A percentile compares a stretch with the other conserved stretches of the same genome.
phyloP scores from a whole-genome alignment of 768 basidiomycete species.

The Boletales sp. region DNA sequence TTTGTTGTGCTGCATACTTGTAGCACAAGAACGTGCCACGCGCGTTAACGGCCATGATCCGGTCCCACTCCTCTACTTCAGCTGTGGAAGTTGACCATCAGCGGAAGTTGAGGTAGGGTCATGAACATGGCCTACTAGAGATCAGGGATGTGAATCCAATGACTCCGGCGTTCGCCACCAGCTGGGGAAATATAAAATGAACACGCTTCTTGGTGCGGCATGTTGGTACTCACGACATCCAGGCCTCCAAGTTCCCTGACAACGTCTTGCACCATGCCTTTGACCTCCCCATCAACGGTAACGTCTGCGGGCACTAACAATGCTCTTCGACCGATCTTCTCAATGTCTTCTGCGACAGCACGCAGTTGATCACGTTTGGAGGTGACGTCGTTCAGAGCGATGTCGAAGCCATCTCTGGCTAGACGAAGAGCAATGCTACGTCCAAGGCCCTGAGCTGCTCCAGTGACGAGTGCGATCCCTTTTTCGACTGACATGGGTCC shows the following conservation, averaged over 20 bases:
- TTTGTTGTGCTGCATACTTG: constrained; percentile 36
- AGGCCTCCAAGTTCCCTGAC: constrained; percentile 36
- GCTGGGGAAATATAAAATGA: background rate
- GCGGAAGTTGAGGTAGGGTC: background rate
- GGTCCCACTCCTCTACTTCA: constrained; percentile 37
- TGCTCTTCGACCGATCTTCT: constrained; percentile 11
- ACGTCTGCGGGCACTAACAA: constrained; percentile 35
- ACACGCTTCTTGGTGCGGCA: no score
- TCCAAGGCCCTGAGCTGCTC: constrained; percentile 30
- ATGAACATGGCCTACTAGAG: background rate
- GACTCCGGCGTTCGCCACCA: constrained; percentile 17
- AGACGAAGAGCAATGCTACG: constrained; percentile 16
- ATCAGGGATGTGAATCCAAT: background rate
- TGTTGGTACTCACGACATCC: constrained; percentile 38
- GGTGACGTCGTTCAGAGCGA: constrained; percentile 28
- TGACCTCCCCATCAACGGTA: constrained; percentile 38
- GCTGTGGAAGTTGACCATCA: constrained; percentile 15
- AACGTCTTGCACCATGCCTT: constrained; percentile 33
- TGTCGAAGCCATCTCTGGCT: constrained; percentile 22
- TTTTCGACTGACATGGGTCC: constrained; percentile 13
- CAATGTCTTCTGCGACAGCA: constrained; percentile 9
- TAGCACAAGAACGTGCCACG: constrained; percentile 37
- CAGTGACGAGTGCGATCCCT: constrained; percentile 31
- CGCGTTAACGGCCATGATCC: constrained; percentile 36
- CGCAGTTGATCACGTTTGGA: constrained; percentile 11